Evolutionary conservation across 306 rosid species (phyloP).

Genomic region (Quercus agrifolia): DNA sequence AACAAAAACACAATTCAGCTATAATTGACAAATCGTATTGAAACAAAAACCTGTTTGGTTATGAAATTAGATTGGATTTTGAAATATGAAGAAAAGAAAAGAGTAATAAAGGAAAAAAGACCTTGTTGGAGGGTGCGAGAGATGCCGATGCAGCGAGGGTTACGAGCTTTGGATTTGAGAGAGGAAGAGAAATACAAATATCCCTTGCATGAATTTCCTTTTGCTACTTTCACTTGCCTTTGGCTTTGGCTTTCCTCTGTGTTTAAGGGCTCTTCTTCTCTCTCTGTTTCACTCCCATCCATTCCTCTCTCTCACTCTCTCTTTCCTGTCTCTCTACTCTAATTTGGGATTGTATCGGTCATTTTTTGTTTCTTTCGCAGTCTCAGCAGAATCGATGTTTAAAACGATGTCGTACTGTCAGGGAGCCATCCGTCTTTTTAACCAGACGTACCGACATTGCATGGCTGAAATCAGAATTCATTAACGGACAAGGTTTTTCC

Average conservation of each 20-base stretch:
- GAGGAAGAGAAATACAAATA: not conserved
- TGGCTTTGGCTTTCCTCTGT: not conserved
- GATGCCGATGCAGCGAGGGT: slow-evolving; percentile 9
- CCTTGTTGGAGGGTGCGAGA: not conserved
- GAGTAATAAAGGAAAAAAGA: not conserved
- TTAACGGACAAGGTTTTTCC: too few relatives aligned
- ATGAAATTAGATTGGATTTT: not conserved
- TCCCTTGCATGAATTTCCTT: not conserved
- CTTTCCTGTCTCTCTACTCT: not conserved
- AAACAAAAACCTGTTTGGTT: too few relatives aligned
- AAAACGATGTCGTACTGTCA: too few relatives aligned
- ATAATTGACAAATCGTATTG: too few relatives aligned
- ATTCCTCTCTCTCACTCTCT: not conserved
- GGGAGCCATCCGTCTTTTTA: too few relatives aligned
- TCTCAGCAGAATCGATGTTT: not conserved
- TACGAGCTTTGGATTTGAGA: not conserved
- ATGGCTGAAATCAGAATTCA: too few relatives aligned
- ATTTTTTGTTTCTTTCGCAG: not conserved
- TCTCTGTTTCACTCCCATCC: not conserved
- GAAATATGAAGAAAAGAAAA: not conserved
- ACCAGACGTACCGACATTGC: too few relatives aligned
- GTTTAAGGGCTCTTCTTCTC: not conserved
- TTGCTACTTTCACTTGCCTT: not conserved
- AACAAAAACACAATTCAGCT: too few relatives aligned
- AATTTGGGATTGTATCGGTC: not conserved